These are phyloP conservation scores for Backusella australiensis DNA, from an alignment of 192 early-diverging fungal genomes.

Conservation along the genomic window DNA sequence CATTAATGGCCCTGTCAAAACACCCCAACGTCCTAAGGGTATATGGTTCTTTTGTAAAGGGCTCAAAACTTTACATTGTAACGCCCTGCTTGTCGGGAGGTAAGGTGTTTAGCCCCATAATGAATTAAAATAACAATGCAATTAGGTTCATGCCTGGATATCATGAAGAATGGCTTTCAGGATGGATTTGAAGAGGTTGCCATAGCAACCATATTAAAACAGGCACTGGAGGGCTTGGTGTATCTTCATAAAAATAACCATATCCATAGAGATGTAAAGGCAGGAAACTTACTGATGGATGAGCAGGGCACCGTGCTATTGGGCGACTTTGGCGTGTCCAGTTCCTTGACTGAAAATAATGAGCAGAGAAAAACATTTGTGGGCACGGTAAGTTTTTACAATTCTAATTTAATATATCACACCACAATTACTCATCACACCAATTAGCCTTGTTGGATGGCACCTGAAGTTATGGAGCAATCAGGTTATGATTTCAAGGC, in stretches of 20 bases:
- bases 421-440: not conserved
- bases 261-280: conserved; percentile 73
- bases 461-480: conserved; percentile 83
- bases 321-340: conserved; percentile 73
- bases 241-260: conserved; percentile 65
- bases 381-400: conserved; percentile 49
- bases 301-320: conserved; percentile 60
- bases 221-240: conserved; percentile 62
- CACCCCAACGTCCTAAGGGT: conserved; percentile 82
- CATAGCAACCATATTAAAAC: conserved; percentile 81
- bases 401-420: not conserved
- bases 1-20: conserved; percentile 82
- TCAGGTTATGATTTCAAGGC: conserved; percentile 84
- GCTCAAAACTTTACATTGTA: conserved; percentile 76
- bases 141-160: conserved; percentile 79
- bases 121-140: not conserved
- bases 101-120: conserved; percentile 8
- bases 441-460: conserved; percentile 39
- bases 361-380: conserved; percentile 71
- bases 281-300: conserved; percentile 66
- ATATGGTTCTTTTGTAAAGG: conserved; percentile 80
- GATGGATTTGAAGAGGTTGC: conserved; percentile 79
- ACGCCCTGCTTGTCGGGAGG: conserved; percentile 75
- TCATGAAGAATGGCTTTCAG: conserved; percentile 80
- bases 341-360: conserved; percentile 60